Conservation (phyloP, 192 early-diverging fungal species). For the Coemansia sp. region DNA sequence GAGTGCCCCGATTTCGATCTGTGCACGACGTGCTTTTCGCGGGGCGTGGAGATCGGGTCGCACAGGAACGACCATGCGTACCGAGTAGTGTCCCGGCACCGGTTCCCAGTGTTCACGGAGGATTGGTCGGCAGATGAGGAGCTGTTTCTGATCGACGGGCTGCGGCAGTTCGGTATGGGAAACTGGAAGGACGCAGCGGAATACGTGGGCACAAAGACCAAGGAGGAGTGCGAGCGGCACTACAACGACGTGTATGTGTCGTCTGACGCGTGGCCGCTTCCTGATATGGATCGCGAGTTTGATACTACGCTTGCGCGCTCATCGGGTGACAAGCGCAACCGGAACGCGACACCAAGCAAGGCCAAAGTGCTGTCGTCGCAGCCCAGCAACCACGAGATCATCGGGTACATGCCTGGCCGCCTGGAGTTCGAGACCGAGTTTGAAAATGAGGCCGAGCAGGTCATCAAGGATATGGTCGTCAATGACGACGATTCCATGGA, state of each 20-base stretch:
- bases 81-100: constrained; percentile 68
- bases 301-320: constrained; percentile 46
- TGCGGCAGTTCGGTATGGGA: constrained; percentile 90
- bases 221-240: constrained; percentile 85
- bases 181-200: constrained; percentile 97
- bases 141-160: constrained; percentile 85
- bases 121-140: constrained; percentile 98
- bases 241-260: constrained; percentile 83
- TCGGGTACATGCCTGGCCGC: constrained; percentile 96
- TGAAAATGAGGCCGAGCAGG: constrained; percentile 93
- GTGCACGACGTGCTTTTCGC: constrained; percentile 91
- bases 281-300: constrained; percentile 72
- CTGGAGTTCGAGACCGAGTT: constrained; percentile 95
- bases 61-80: constrained; percentile 89
- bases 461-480: constrained; percentile 94
- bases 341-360: constrained; percentile 32
- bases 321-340: constrained; percentile 14
- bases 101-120: constrained; percentile 84
- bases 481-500: constrained; percentile 81
- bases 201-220: constrained; percentile 87
- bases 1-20: constrained; percentile 89
- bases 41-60: constrained; percentile 73
- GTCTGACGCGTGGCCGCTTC: constrained; percentile 78
- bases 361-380: constrained; percentile 72
- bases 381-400: constrained; percentile 94